Evolutionary conservation across 1,284 basidiomycete species (phyloP).

Genomic region (Fomitopsis schrenkii): DNA sequence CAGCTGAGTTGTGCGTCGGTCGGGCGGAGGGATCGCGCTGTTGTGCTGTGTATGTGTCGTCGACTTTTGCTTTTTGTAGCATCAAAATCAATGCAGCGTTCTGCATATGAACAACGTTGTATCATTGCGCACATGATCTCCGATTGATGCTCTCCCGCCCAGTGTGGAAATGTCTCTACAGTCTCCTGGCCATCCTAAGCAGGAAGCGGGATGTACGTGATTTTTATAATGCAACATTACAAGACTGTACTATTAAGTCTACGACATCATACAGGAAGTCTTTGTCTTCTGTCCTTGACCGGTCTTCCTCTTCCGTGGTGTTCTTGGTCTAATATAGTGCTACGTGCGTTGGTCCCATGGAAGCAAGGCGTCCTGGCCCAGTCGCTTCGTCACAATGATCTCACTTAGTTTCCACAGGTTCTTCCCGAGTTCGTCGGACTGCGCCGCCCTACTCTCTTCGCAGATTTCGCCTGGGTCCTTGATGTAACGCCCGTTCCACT

Average conservation of each 20-base stretch:
- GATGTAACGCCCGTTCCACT: constrained; percentile 37
- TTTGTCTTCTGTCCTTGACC: neutral
- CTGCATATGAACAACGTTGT: constrained; percentile 2
- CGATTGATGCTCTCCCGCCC: neutral
- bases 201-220: neutral
- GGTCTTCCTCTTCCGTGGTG: neutral
- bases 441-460: constrained; percentile 32
- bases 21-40: constrained; percentile 10
- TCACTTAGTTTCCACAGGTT: constrained; percentile 38
- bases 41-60: constrained; percentile 15
- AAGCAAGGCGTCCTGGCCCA: constrained; percentile 30
- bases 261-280: neutral
- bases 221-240: neutral
- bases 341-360: constrained; percentile 16
- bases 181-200: too few relatives aligned
- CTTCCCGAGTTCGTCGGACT: constrained; percentile 31
- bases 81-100: constrained; percentile 21
- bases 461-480: constrained; percentile 32
- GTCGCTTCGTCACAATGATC: constrained; percentile 28
- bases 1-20: constrained; percentile 15
- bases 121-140: neutral
- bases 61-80: constrained; percentile 20
- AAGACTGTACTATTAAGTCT: neutral
- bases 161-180: too few relatives aligned
- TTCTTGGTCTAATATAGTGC: too few relatives aligned